These are phyloP conservation scores for Musa beccarii DNA, from an alignment of 176 grass and related monocot species.

Conservation along the genomic window DNA sequence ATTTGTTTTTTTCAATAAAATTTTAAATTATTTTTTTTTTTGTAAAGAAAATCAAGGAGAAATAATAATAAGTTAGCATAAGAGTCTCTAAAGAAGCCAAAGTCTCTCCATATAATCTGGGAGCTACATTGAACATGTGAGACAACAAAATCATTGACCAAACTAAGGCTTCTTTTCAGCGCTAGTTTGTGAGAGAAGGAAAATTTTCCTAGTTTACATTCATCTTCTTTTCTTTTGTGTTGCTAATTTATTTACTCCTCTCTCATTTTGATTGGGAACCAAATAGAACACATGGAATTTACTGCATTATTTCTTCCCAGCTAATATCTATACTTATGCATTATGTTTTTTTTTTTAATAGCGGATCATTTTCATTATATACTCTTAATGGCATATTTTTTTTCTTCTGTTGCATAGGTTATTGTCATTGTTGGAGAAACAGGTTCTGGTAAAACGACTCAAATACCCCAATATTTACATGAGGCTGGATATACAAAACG, in stretches of 20 bases:
- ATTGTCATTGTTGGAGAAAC: conserved; percentile 97
- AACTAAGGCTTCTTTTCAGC: neutral
- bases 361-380: neutral
- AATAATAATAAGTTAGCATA: neutral
- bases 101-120: neutral
- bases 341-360: conserved; percentile 13
- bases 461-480: conserved; percentile 96
- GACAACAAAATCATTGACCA: too few species aligned
- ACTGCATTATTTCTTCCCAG: neutral
- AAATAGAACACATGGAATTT: too few species aligned
- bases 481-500: conserved; percentile 78
- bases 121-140: too few species aligned
- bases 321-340: neutral
- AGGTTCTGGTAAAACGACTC: conserved; percentile 91
- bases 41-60: neutral
- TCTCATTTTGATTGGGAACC: neutral
- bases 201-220: neutral
- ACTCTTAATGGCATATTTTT: neutral
- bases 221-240: neutral
- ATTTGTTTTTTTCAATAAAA: too few species aligned
- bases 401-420: conserved; percentile 36
- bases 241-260: neutral
- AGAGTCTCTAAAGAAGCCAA: neutral
- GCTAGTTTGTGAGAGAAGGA: neutral
- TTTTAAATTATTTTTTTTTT: too few species aligned